Evolutionary conservation across 2,329 filamentous ascomycete species (phyloP), one percentile per base, ranked within the genome.

Genomic region (Basipetospora chlamydospora): DNA sequence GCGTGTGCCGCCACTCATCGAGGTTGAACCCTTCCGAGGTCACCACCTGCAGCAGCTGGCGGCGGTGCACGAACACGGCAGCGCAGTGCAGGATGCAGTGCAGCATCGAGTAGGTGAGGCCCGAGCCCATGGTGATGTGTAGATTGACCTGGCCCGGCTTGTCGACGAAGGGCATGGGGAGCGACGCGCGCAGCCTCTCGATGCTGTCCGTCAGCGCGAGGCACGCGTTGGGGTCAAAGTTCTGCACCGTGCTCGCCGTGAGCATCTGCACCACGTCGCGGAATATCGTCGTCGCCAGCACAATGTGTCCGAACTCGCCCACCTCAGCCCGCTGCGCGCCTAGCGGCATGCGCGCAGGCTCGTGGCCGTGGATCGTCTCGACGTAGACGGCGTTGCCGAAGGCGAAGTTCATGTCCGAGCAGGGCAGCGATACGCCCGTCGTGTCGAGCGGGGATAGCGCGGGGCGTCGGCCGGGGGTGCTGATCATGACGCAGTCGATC

Each of bases 81-180:
- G 70, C 67, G 46, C 69, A 74, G 49, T 75, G 70, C 15, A 76
- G 58, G 16, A 76, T 62, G 39, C 67, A 73, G 51, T 76, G 71
- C 35, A 76, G 61, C 67, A 76, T 72, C 42, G 71, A 70, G 48
- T 71, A 76, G 0, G 69, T 74, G 46, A 69, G 71, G 38, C 71
- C 71, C 30, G 70, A 73, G 25, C 71, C 71, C 71, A 75, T 75
- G 15, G 71, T 74, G 48, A 76, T 73, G 51, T 76, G 71, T 5
- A 74, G 57, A 46, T 66, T 70, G 48, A 75, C 70, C 53, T 76
- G 70, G 26, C 66, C 67, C 0, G 68, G 66, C 53, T 75, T 74
- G 47, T 76, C 71, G 42, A 70, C 60, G 39, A 71, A 73, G 50
- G 74, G 70, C 57, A 70, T 64, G 1, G 71, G 70, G 30, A 75